A percentile compares a stretch with the other conserved stretches of the same genome.
Conservation (phyloP, 139 green algal genomes). For the Coelastrella sp. region DNA sequence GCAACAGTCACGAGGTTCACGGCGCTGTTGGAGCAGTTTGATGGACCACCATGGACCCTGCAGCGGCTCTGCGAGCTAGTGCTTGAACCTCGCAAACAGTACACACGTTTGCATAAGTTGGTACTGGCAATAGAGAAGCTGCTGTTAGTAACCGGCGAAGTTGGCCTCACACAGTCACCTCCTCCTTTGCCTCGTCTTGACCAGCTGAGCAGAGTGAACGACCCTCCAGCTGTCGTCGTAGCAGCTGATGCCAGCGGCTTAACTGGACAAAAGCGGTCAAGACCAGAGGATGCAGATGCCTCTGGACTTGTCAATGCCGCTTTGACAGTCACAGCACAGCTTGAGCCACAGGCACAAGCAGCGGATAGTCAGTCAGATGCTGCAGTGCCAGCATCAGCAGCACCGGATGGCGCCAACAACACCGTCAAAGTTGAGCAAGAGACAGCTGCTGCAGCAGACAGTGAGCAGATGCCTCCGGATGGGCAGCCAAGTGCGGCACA, state of each 20-base stretch:
- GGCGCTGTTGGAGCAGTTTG: neutral
- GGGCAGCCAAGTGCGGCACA: no score
- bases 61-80: constrained; percentile 41
- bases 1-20: constrained; percentile 7
- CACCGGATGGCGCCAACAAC: neutral
- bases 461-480: no score
- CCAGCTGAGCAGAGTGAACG: constrained; percentile 23
- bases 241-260: neutral
- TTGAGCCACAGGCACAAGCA: neutral
- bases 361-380: neutral
- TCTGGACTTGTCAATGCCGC: neutral
- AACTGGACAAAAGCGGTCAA: neutral
- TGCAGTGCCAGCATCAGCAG: neutral
- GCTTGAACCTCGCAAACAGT: constrained; percentile 37
- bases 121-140: constrained; percentile 40
- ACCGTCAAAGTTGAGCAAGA: no score
- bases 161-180: neutral
- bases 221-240: neutral
- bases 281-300: neutral
- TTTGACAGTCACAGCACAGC: neutral
- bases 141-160: constrained; percentile 22
- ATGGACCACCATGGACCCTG: constrained; percentile 8
- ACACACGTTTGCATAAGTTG: constrained; percentile 24
- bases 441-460: neutral
- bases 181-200: neutral